Evolutionary conservation across 305 asterid genomes (phyloP).

Genomic region (Andrographis paniculata): DNA sequence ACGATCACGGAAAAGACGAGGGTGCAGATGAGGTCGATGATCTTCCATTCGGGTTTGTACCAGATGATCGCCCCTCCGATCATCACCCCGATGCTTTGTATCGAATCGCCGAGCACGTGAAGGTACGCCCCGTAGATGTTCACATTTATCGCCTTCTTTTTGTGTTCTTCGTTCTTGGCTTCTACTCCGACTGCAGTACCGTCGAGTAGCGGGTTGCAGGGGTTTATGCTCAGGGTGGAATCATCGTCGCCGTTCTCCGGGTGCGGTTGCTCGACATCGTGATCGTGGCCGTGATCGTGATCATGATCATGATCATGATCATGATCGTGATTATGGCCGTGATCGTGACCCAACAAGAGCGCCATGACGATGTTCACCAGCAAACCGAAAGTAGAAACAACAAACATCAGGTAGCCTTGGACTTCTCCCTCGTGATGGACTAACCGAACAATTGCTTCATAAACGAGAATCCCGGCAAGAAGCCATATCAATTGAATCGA

Average conservation of each 20-base stretch:
- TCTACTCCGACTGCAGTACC: conserved; percentile 17
- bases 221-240: conserved; percentile 23
- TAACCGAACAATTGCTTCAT: conserved; percentile 69
- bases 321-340: conserved; percentile 40
- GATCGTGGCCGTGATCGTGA: conserved; percentile 19
- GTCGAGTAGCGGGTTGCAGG: conserved; percentile 28
- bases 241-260: conserved; percentile 19
- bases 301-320: conserved; percentile 25
- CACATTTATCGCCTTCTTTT: conserved; percentile 34
- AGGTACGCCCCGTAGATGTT: conserved; percentile 61
- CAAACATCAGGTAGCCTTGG: conserved; percentile 71
- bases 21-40: conserved; percentile 51
- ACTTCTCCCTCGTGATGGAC: conserved; percentile 58
- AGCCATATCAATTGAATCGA: conserved; percentile 92
- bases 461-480: conserved; percentile 81
- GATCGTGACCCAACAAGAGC: conserved; percentile 68
- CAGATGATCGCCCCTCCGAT: background rate
- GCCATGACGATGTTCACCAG: conserved; percentile 73
- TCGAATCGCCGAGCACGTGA: conserved; percentile 57
- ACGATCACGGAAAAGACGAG: conserved; percentile 43
- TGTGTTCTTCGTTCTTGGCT: conserved; percentile 10
- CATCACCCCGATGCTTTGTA: conserved; percentile 54
- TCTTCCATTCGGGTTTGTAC: conserved; percentile 45
- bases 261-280: conserved; percentile 26
- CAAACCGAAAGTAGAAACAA: conserved; percentile 70